Conservation (phyloP, 306 rosid genomes). For the Cucurbita argyrosperma region DNA sequence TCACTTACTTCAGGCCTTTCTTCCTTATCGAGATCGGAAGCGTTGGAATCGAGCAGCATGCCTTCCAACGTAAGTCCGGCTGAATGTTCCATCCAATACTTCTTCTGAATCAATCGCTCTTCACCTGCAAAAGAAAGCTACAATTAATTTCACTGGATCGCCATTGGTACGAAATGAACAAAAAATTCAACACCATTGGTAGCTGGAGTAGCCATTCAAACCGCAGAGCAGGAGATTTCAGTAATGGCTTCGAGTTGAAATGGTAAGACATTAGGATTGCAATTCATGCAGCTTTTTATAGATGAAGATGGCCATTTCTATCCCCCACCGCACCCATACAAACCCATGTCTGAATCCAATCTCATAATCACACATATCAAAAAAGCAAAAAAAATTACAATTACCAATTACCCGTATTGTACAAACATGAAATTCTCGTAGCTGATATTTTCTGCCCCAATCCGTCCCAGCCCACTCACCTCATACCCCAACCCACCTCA, state of each 20-base stretch:
- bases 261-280: not conserved
- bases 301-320: not conserved
- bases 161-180: not conserved
- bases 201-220: slow-evolving; percentile 13
- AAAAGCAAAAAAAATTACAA: not conserved
- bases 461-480: too few species aligned
- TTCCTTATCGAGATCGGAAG: slow-evolving; percentile 82
- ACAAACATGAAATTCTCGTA: too few species aligned
- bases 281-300: not conserved
- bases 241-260: not conserved
- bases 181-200: not conserved
- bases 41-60: slow-evolving; percentile 95
- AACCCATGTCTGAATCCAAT: not conserved
- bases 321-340: not conserved
- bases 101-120: slow-evolving; percentile 69
- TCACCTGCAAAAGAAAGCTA: slow-evolving; percentile 9
- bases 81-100: slow-evolving; percentile 63
- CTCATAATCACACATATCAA: not conserved
- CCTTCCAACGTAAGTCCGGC: slow-evolving; percentile 59
- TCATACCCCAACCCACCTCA: too few species aligned
- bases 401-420: not conserved
- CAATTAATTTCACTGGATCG: not conserved
- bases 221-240: not conserved
- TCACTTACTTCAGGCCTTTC: slow-evolving; percentile 76
- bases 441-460: too few species aligned